phyloP scores from a whole-genome alignment of 352 stramenopile species.

The Phytophthora pini region DNA sequence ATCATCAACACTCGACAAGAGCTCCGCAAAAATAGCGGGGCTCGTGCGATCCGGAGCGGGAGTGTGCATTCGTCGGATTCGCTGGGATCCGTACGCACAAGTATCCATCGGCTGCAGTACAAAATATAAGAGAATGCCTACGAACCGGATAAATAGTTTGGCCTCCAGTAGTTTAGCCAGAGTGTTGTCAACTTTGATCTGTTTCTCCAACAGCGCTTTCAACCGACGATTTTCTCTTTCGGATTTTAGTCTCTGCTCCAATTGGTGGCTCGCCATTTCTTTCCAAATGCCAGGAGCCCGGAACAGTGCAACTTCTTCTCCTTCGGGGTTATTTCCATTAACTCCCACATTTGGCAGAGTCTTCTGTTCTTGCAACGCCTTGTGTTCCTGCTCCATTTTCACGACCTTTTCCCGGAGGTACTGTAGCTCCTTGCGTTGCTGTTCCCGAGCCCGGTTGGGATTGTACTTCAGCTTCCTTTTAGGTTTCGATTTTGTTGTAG shows the following conservation, averaged over 20 bases:
- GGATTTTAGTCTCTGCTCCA: slow-evolving; percentile 50
- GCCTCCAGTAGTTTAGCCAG: slow-evolving; percentile 52
- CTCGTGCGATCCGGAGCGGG: slow-evolving; percentile 32
- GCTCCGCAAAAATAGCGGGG: slow-evolving; percentile 40
- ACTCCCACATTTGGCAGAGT: not conserved
- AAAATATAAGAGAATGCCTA: not conserved
- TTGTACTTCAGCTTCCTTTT: slow-evolving; percentile 43
- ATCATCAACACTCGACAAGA: slow-evolving; percentile 41
- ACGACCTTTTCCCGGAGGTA: slow-evolving; percentile 51
- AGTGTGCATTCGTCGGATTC: slow-evolving; percentile 33
- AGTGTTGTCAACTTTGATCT: slow-evolving; percentile 67
- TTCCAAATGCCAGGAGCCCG: too few species aligned
- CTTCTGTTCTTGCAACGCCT: slow-evolving; percentile 21
- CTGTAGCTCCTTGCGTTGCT: slow-evolving; percentile 48
- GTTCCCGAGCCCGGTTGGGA: slow-evolving; percentile 45
- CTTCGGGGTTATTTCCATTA: not conserved
- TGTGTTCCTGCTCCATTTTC: slow-evolving; percentile 49
- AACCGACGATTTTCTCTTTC: slow-evolving; percentile 67
- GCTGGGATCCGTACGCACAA: slow-evolving; percentile 22
- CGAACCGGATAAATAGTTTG: slow-evolving; percentile 2
- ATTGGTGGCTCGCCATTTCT: slow-evolving; percentile 31
- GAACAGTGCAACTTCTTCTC: not conserved
- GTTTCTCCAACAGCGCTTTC: slow-evolving; percentile 56
- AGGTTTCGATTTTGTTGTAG: not conserved
- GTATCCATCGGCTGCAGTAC: slow-evolving; percentile 39